These are phyloP conservation scores for Ophiosphaerella korrae DNA, from an alignment of 2,329 filamentous ascomycete species.

Conservation along the genomic window DNA sequence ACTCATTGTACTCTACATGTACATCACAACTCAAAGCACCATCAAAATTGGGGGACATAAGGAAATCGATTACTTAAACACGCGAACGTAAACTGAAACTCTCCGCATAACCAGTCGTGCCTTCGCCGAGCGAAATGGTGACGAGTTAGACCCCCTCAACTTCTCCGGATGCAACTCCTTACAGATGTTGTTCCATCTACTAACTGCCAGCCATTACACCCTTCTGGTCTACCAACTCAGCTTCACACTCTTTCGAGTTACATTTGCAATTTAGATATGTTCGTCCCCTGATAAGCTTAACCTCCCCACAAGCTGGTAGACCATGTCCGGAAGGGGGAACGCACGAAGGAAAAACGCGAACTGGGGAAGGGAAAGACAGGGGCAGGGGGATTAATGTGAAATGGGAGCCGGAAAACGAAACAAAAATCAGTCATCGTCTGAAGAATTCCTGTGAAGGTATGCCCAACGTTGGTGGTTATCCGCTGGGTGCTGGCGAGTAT, in stretches of 20 bases:
- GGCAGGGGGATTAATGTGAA: conserved; percentile 41
- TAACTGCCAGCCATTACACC: conserved; percentile 27
- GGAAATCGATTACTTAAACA: conserved; percentile 17
- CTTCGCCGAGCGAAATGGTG: conserved; percentile 27
- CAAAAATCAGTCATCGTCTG: conserved; percentile 38
- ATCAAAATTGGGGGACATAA: neutral
- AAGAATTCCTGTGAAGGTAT: conserved; percentile 28
- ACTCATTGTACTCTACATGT: conserved; percentile 2
- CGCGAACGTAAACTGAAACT: conserved; percentile 11
- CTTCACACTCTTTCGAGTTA: conserved; percentile 23
- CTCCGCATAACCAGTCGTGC: conserved; percentile 9
- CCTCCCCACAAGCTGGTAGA: conserved; percentile 51
- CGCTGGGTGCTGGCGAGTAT: conserved; percentile 18
- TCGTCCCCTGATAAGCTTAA: conserved; percentile 46
- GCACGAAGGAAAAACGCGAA: conserved; percentile 35
- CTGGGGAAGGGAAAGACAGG: conserved; percentile 32
- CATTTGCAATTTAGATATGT: conserved; percentile 43
- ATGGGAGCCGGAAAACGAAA: conserved; percentile 33
- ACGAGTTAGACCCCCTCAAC: conserved; percentile 32
- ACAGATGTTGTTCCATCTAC: conserved; percentile 13
- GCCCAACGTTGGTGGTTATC: conserved; percentile 29
- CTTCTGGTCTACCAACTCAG: conserved; percentile 27
- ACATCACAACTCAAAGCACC: conserved; percentile 6
- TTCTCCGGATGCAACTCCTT: conserved; percentile 38
- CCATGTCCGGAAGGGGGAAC: conserved; percentile 45